phyloP scores from a whole-genome alignment of 352 stramenopile species.

The Phytophthora sp. region DNA sequence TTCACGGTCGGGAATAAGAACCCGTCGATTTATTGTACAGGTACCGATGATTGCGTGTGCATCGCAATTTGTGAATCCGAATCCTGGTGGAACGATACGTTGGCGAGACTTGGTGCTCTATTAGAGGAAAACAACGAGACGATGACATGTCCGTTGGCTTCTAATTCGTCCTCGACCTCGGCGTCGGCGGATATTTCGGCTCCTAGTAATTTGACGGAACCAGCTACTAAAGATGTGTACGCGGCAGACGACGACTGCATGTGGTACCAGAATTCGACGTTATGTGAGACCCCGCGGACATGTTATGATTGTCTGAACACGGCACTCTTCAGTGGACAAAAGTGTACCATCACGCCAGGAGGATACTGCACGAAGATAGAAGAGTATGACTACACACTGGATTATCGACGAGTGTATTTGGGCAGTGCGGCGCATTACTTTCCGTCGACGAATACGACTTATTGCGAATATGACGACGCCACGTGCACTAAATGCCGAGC shows the following conservation, averaged over 20 bases:
- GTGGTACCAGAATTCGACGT: conserved; percentile 72
- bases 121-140: conserved; percentile 25
- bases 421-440: conserved; percentile 50
- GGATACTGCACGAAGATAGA: conserved; percentile 65
- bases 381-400: conserved; percentile 43
- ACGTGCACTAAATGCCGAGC: conserved; percentile 37
- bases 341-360: conserved; percentile 57
- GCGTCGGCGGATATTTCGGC: conserved; percentile 9
- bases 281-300: conserved; percentile 46
- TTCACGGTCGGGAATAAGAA: conserved; percentile 50
- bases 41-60: conserved; percentile 51
- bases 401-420: conserved; percentile 47
- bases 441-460: conserved; percentile 63
- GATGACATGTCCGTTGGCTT: conserved; percentile 41
- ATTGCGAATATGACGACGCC: conserved; percentile 49
- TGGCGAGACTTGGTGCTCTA: conserved; percentile 37
- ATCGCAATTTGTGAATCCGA: conserved; percentile 59
- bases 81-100: conserved; percentile 49
- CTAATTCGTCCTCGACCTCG: conserved; percentile 38
- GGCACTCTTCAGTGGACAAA: conserved; percentile 41
- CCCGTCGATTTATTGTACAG: conserved; percentile 58
- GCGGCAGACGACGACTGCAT: conserved; percentile 51
- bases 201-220: conserved; percentile 20
- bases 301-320: conserved; percentile 72
- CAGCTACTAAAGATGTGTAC: conserved; percentile 42